Conservation (phyloP, 129 eudicot genomes). For the Pittosporum tobira region DNA sequence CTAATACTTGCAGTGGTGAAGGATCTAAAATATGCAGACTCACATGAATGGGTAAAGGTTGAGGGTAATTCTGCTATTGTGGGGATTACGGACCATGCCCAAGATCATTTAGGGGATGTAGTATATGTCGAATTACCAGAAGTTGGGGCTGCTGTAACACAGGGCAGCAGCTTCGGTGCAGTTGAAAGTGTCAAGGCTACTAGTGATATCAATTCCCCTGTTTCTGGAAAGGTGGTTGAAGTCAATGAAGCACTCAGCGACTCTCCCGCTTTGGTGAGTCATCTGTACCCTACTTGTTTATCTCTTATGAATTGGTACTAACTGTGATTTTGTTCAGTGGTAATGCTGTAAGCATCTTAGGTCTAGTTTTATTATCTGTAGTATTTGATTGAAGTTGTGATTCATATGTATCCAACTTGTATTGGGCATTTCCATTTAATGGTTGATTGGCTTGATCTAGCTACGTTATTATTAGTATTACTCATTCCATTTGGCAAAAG, state of each 20-base stretch:
- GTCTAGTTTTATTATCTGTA: not conserved
- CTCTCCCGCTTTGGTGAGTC: constrained; percentile 69
- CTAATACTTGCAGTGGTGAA: constrained; percentile 41
- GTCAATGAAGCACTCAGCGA: constrained; percentile 55
- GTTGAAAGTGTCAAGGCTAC: constrained; percentile 93
- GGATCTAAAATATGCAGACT: constrained; percentile 70
- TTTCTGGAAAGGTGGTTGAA: constrained; percentile 75
- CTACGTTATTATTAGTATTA: too few relatives aligned
- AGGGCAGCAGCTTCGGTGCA: constrained; percentile 71
- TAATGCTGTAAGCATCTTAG: too few relatives aligned
- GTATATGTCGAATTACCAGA: constrained; percentile 80
- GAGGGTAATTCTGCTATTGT: constrained; percentile 61
- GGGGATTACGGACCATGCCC: constrained; percentile 94
- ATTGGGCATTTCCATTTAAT: not conserved
- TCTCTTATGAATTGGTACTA: not conserved
- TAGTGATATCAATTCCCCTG: constrained; percentile 84
- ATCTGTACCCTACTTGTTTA: not conserved
- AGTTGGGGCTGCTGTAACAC: constrained; percentile 45
- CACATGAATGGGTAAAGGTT: constrained; percentile 91
- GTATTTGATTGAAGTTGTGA: not conserved
- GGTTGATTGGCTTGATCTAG: not conserved
- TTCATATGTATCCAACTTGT: too few relatives aligned
- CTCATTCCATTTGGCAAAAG: too few relatives aligned
- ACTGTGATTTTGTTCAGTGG: not conserved
- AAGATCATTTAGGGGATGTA: constrained; percentile 85